Percentiles rank a stretch among this genome's conserved stretches.
Evolutionary conservation across 2,329 filamentous ascomycete species (phyloP).

Genomic region (Phialocephala sp.): DNA sequence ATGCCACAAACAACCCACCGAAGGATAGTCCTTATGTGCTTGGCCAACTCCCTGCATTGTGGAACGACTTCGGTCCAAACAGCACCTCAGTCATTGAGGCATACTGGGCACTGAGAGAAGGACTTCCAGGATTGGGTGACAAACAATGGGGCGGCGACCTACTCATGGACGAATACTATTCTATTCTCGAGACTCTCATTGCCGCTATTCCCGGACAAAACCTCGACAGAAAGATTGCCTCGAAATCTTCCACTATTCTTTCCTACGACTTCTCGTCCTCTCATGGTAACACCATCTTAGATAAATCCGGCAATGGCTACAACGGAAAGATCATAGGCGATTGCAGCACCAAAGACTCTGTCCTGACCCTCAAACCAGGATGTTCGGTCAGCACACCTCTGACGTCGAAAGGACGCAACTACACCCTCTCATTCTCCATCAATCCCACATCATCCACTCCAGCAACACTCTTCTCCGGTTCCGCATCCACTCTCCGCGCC

Average conservation of each 20-base stretch:
- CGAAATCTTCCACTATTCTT: conserved; percentile 42
- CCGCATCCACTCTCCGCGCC: conserved; percentile 49
- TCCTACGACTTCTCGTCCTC: conserved; percentile 43
- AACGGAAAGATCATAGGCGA: conserved; percentile 43
- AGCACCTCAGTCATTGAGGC: conserved; percentile 56
- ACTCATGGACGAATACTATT: conserved; percentile 46
- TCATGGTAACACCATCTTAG: conserved; percentile 37
- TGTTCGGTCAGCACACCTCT: conserved; percentile 55
- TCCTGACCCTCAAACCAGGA: conserved; percentile 43
- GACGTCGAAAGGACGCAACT: conserved; percentile 60
- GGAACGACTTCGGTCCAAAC: conserved; percentile 61
- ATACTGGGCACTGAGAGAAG: conserved; percentile 57
- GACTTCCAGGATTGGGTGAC: conserved; percentile 56
- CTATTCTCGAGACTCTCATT: conserved; percentile 48
- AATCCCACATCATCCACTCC: conserved; percentile 43
- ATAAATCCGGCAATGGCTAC: conserved; percentile 49
- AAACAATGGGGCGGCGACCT: conserved; percentile 60
- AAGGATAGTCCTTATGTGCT: conserved; percentile 48
- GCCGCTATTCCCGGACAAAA: conserved; percentile 53
- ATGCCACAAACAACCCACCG: conserved; percentile 53
- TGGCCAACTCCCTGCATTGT: conserved; percentile 56
- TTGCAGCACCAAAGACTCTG: conserved; percentile 44
- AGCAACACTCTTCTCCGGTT: conserved; percentile 49
- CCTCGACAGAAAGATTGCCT: conserved; percentile 51
- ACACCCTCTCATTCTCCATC: conserved; percentile 57